These are phyloP conservation scores for Cadophora luteo-olivacea DNA, from an alignment of 2,329 filamentous ascomycete genomes.

Conservation along the genomic window DNA sequence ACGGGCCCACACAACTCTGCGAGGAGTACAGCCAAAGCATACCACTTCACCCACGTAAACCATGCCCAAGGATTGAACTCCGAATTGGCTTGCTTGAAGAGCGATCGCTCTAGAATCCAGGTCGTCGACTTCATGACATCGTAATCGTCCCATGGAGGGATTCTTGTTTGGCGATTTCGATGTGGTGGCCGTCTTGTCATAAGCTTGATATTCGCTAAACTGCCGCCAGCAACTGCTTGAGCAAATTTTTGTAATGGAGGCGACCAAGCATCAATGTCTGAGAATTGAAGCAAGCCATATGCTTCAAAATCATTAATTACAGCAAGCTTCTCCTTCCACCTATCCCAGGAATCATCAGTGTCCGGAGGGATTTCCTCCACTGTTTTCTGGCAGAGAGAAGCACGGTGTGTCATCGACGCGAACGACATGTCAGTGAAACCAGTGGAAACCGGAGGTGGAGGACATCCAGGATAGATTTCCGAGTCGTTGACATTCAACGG, in stretches of 20 bases:
- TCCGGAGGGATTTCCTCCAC: slow-evolving; percentile 2
- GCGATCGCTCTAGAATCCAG: slow-evolving; percentile 14
- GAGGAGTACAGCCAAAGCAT: slow-evolving; percentile 25
- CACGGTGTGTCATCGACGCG: slow-evolving; percentile 18
- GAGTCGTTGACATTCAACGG: slow-evolving; percentile 20
- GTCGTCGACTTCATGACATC: slow-evolving; percentile 24
- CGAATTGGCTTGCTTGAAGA: slow-evolving; percentile 1
- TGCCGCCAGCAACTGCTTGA: slow-evolving; percentile 12
- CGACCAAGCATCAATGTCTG: slow-evolving; percentile 10
- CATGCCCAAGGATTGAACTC: slow-evolving; percentile 23
- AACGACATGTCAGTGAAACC: slow-evolving; percentile 26
- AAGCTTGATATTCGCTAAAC: slow-evolving; percentile 22
- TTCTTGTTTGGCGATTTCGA: not conserved
- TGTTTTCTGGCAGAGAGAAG: slow-evolving; percentile 23
- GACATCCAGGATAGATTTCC: slow-evolving; percentile 12
- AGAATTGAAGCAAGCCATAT: slow-evolving; percentile 11
- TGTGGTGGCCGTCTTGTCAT: slow-evolving; percentile 23
- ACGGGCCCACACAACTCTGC: slow-evolving; percentile 19
- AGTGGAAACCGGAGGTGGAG: not conserved
- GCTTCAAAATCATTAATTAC: slow-evolving; percentile 7
- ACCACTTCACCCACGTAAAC: slow-evolving; percentile 24
- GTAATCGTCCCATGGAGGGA: slow-evolving; percentile 23
- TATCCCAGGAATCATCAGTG: slow-evolving; percentile 13
- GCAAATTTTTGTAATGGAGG: slow-evolving; percentile 20
- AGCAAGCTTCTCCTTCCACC: slow-evolving; percentile 9